Evolutionary conservation across 2,329 filamentous ascomycete species (phyloP).

Genomic region (Sarocladium strictum): DNA sequence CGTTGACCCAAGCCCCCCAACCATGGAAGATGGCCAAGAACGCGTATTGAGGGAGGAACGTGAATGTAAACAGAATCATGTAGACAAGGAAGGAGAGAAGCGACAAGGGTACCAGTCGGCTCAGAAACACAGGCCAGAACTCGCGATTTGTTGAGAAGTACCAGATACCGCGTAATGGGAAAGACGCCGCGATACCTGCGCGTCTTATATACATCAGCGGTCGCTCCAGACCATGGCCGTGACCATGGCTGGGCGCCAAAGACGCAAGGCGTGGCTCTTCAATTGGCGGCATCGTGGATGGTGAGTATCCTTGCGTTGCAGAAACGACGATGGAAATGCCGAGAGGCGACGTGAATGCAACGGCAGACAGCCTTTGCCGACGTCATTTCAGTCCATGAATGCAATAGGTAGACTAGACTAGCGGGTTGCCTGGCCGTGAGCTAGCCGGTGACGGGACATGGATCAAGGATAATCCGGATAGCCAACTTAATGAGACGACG

Average conservation of each 20-base stretch:
- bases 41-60: constrained; percentile 83
- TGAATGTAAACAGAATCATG: constrained; percentile 77
- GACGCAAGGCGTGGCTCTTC: neutral
- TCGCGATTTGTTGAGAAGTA: constrained; percentile 75
- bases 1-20: constrained; percentile 82
- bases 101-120: constrained; percentile 72
- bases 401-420: no score
- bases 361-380: neutral
- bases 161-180: constrained; percentile 66
- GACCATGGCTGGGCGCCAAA: neutral
- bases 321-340: neutral
- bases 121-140: constrained; percentile 74
- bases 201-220: constrained; percentile 36
- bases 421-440: no score
- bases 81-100: constrained; percentile 81
- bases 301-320: neutral
- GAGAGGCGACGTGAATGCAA: neutral
- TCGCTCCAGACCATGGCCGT: constrained; percentile 18
- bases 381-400: neutral
- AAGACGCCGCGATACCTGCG: constrained; percentile 42
- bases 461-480: no score
- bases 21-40: constrained; percentile 88
- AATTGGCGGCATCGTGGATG: constrained; percentile 15
- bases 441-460: no score
- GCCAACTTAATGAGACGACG: no score